Base-by-base conservation (phyloP, 768 basidiomycete genomes). In the Boletus eberwhitei region DNA sequence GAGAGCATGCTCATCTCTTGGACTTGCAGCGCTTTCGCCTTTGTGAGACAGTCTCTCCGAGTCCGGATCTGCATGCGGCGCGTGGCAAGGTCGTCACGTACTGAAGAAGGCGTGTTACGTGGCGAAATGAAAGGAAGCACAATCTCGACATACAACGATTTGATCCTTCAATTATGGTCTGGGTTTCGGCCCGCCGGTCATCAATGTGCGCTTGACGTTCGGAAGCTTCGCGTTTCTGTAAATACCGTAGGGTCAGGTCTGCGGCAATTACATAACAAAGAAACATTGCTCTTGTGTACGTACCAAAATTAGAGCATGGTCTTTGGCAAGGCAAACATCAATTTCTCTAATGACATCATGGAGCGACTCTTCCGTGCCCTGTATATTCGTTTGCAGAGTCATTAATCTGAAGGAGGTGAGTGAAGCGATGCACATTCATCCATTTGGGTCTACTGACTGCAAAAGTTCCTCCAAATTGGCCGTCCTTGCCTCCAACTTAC, bases 391-490 rank as follows among this genome's bases (percentile, higher is more conserved):
- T 58, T 84, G 83, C 22, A 84, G 60, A 45, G 74, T 79, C 34
- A 77, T 77, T 26, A 86, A 69, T 63, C 86, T 87, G 52, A 35
- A 45, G 47, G 26, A 48, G 19, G 9, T 42, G 34, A 59, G 52
- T 54, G 49, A 47, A 48, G 24, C 26, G 34, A 35, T 13, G 14
- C 29, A 24, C 34, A 40, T 54, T 36, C 5, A 14, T 44, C 31
- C 45, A n/a, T 44, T 37, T 29, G 55, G 48, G 35, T 51, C 26
- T 31, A 70, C 84, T 56, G 55, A 92, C 90, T 84, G 84, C 63
- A 85, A 79, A 21, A 93, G 73, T 57, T 89, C 87, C 53, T 88
- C 85, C 77, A 79, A 85, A 12, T 70, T 75, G 11, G 85, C 81
- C 5, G 83, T 87, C 62, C 75, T 80, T 35, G 63, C 61, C 40